Base-by-base conservation (phyloP, 2,329 filamentous ascomycete genomes). In the Fusarium musae region DNA sequence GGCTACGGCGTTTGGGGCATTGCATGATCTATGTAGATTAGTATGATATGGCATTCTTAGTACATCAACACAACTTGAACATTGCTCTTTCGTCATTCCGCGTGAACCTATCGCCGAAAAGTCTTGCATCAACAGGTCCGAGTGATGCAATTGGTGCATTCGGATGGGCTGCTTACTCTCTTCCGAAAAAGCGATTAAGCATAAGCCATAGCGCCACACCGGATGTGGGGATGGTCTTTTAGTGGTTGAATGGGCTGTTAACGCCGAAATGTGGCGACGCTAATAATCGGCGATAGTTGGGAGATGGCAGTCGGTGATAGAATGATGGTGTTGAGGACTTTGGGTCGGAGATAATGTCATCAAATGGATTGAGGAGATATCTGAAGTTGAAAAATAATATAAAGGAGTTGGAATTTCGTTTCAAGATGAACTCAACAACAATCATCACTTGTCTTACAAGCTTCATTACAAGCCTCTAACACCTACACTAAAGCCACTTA, bases 11-110 rank as follows among this genome's bases (percentile, higher is more conserved):
- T 74, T 74, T 69, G 58, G 43, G 66, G 57, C 23, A 21, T 72
- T 70, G 59, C 49, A 72, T 66, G 69, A 59, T 66, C 65, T 69
- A 60, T 63, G 64, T 73, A 74, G 69, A 74, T 66, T 75, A 60
- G 36, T 69, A 74, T 63, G 63, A 63, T 42, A 62, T 39, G 42
- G 56, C 65, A 68, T 69, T 54, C 42, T 71, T 74, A 74, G 57
- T 69, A 66, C 64, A 72, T 68, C 26, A 42, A 74, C 49, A 50
- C 67, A 44, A 66, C 47, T 59, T 47, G 34, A n/a, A 34, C 26
- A 28, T 58, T 43, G 11, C 30, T 42, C 28, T 46, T 28, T 12
- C 13, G n/a, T n/a, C 26, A n/a, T 21, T n/a, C 16, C 15, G 2
- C 9, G 16, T 52, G 49, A 56, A 57, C 21, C 39, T 44, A 61